Evolutionary conservation across 768 basidiomycete species (phyloP), one percentile per base, ranked within the genome.

Genomic region (Symmetrospora coprosmae): DNA sequence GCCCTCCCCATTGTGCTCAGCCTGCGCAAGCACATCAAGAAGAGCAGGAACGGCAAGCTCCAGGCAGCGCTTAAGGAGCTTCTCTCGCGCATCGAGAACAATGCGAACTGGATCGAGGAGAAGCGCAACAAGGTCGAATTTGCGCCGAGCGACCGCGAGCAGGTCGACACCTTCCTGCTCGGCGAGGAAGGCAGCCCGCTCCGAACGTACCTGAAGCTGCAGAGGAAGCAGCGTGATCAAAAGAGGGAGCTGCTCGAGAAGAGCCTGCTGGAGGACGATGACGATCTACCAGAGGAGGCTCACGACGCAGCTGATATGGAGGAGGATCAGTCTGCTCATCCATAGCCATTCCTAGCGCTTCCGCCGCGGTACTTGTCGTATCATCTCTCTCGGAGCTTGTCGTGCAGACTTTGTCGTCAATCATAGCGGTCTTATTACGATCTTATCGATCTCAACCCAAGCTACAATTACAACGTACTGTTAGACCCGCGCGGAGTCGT

Each of bases 51-150:
- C 69, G 23, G 40, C 27, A 67, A 66, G 56, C 68, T 71, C 7
- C 77, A 75, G 2, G 66, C 76, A 21, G 58, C 56, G 37, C 76
- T 87, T 23, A 96, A 91, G 73, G 76, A 77, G 0, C 75, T 99
- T 13, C 75, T 92, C 50, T 92, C 96, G 70, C 82, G 87, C 19
- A 73, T 92, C 41, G 90, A 97, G 64, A 86, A 87, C 67, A 87
- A 85, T 63, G 77, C 78, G 14, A 78, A 75, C 61, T 96, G 84
- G 87, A 77, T 86, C 37, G 83, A 87, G 70, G 74, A 79, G 68
- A 78, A 75, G 68, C 76, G 94, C 59, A 80, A 80, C 59, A 76
- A 74, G 21, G 82, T 94, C 2, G 73, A 74, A 23, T 90, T 97
- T 66, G 78, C 81, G 2, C 92, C 94, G 1, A 81, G 79, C 2